Conservation (phyloP, 176 grass and related monocot genomes). For the Phragmites australis region DNA sequence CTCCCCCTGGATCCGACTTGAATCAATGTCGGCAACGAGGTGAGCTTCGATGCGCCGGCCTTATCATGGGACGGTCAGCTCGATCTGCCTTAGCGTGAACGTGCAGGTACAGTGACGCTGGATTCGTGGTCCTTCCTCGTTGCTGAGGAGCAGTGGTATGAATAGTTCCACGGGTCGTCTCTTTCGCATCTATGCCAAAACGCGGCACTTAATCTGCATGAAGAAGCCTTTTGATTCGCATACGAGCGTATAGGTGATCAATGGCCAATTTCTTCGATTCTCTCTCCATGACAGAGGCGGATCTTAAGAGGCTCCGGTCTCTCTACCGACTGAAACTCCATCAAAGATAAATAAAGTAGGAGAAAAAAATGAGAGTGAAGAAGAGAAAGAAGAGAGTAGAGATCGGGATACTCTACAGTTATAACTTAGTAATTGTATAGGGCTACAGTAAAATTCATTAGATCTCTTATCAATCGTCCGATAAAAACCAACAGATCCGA, state of each 20-base stretch:
- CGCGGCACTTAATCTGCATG: not conserved
- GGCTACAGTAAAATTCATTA: too few relatives aligned
- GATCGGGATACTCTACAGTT: too few relatives aligned
- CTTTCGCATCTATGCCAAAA: not conserved
- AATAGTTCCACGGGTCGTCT: not conserved
- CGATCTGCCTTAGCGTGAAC: slow-evolving; percentile 40
- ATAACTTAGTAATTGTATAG: too few relatives aligned
- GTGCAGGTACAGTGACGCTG: slow-evolving; percentile 35
- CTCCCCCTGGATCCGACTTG: too few relatives aligned
- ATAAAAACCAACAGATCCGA: too few relatives aligned
- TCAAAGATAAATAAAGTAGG: too few relatives aligned
- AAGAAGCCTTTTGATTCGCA: not conserved
- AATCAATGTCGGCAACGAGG: slow-evolving; percentile 29
- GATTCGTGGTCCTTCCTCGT: slow-evolving; percentile 28
- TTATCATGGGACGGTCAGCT: slow-evolving; percentile 28
- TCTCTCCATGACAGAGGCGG: not conserved
- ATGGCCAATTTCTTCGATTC: not conserved
- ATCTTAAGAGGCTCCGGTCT: too few relatives aligned
- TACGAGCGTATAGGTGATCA: not conserved
- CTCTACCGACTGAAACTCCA: too few relatives aligned
- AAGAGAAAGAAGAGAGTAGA: too few relatives aligned
- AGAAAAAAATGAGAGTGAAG: too few relatives aligned
- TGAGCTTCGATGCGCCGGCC: slow-evolving; percentile 1
- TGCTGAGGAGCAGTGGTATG: slow-evolving; percentile 24
- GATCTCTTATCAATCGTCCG: too few relatives aligned